Base-by-base conservation (phyloP, 257 asterid genomes). In the Solanum corneliomulleri region DNA sequence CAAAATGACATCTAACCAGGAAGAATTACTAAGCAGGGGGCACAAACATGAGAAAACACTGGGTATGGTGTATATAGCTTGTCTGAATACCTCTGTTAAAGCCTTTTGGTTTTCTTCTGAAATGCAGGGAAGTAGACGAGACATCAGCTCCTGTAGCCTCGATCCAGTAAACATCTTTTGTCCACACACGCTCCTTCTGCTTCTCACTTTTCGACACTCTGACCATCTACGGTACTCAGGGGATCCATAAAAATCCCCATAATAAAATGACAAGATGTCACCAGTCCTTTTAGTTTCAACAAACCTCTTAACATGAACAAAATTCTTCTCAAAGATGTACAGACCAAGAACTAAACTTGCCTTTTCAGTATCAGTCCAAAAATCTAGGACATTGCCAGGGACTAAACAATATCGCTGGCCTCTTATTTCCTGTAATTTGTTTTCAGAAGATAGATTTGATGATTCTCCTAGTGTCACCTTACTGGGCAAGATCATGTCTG, bases 101-200 rank as follows among this genome's bases (percentile, higher is more conserved):
- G 91, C 89, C 44, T 82, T 88, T 82, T 82, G 91, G 87, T 88
- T 62, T 84, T 94, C 93, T 83, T 92, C 95, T 1, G 98, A 88
- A 70, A 92, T 83, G 70, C 25, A 42, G 10, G 88, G 90, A 76
- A 88, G 62, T 88, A 95, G 68, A 41, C 98, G 95, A 87, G 94
- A 89, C 41, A 94, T 68, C 23, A 95, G 86, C 83, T 93, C 98
- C 76, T 93, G 96, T 90, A 86, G 96, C 91, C 98, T 95, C 62
- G 62, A n/a, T 88, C 98, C 98, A 18, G 91, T 92, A 85, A 95
- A 95, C 89, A 95, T 86, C 87, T 90, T 92, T 90, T 91, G 94
- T 39, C 98, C 98, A 64, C 83, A 87, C 3, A 90, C 94, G 86
- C 91, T 86, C 86, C 88, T 95, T 89, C 88, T 90, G 89, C 91